Percentiles rank a stretch among this genome's conserved stretches.
phyloP scores from a whole-genome alignment of 345 rosid genomes.

The Corchorus capsularis region DNA sequence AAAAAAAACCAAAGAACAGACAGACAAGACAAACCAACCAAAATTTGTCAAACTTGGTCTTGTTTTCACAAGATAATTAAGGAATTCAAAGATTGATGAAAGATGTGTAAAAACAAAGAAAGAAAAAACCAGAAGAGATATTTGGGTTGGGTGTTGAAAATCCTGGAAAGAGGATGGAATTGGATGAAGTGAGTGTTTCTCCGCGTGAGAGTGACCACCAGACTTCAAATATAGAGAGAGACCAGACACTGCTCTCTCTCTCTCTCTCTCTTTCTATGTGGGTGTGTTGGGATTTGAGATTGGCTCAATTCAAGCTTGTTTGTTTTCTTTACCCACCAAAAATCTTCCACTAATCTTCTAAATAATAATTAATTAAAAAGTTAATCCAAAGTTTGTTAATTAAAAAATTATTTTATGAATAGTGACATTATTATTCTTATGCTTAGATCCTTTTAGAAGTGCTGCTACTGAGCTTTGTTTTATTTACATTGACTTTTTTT shows the following conservation, averaged over 20 bases:
- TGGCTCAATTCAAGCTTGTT: background rate
- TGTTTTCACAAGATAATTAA: background rate
- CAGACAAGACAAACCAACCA: background rate
- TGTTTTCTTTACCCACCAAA: background rate
- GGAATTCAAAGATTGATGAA: background rate
- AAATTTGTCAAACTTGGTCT: background rate
- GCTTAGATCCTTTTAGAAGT: background rate
- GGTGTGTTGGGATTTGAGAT: background rate
- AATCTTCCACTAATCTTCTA: conserved; percentile 3
- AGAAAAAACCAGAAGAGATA: background rate
- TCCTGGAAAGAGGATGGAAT: background rate
- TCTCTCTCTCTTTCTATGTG: background rate
- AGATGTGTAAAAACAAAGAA: background rate
- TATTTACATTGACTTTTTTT: background rate
- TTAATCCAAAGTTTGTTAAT: conserved; percentile 11
- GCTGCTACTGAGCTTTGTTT: background rate
- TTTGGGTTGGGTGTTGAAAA: conserved; percentile 5
- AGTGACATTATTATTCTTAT: background rate
- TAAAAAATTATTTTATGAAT: background rate
- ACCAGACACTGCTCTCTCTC: background rate
- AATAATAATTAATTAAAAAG: conserved; percentile 20
- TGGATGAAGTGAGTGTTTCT: conserved; percentile 12
- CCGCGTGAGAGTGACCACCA: conserved; percentile 42
- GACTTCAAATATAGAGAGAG: conserved; percentile 22
- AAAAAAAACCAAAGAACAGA: too few species aligned